Evolutionary conservation across 2,329 filamentous ascomycete genomes (phyloP).

Genomic region (Purpureocillium lavendulum): DNA sequence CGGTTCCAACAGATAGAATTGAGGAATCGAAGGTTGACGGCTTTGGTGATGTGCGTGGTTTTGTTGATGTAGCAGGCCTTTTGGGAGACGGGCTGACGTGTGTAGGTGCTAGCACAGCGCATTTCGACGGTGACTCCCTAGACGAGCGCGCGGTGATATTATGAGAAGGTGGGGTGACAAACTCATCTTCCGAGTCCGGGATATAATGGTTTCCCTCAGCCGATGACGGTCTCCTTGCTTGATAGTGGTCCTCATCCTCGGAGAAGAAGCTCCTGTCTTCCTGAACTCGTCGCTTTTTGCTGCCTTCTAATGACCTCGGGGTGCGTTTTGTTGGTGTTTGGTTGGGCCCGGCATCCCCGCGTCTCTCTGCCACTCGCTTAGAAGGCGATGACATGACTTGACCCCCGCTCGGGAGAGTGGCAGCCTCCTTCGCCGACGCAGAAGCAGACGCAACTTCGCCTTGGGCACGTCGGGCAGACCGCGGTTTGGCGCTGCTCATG

Average conservation of each 20-base stretch:
- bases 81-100: too few relatives aligned
- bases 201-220: constrained; percentile 26
- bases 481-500: constrained; percentile 8
- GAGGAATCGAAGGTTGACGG: too few relatives aligned
- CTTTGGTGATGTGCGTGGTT: too few relatives aligned
- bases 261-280: background rate
- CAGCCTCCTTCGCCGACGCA: too few relatives aligned
- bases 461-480: constrained; percentile 9
- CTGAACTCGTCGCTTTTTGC: constrained; percentile 9
- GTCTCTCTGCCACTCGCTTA: constrained; percentile 9
- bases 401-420: constrained; percentile 9
- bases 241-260: constrained; percentile 7
- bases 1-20: too few relatives aligned
- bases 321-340: constrained; percentile 7
- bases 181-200: constrained; percentile 51
- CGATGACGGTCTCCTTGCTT: background rate
- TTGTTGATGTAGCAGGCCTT: too few relatives aligned
- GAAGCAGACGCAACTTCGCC: background rate
- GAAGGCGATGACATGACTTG: constrained; percentile 17
- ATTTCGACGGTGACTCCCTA: background rate
- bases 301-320: constrained; percentile 3
- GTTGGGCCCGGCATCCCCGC: background rate
- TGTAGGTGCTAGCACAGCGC: too few relatives aligned
- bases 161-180: constrained; percentile 26
- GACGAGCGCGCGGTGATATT: constrained; percentile 3